Conservation (phyloP, 805 yeast genomes). For the Pichia eremophila region DNA sequence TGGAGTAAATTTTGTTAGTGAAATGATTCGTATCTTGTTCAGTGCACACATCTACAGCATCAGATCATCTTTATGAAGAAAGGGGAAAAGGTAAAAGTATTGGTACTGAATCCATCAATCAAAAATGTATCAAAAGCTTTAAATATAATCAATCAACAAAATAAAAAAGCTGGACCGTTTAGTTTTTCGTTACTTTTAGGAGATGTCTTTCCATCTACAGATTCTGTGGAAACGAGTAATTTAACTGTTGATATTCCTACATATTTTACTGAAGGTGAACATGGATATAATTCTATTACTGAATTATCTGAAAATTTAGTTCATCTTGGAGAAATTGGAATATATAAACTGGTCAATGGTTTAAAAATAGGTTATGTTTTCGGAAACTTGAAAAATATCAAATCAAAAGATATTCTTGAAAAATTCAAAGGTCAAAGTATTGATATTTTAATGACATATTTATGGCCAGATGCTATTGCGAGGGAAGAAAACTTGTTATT, state of each 20-base stretch:
- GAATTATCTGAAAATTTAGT: constrained; percentile 20
- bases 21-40: too few relatives aligned
- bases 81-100: constrained; percentile 8
- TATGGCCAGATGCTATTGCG: constrained; percentile 53
- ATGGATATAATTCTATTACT: constrained; percentile 2
- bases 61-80: neutral
- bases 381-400: constrained; percentile 25
- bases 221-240: constrained; percentile 1
- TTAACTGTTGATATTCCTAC: constrained; percentile 8
- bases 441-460: constrained; percentile 50
- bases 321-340: constrained; percentile 27
- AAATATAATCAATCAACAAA: constrained; percentile 37
- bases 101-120: constrained; percentile 39
- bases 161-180: constrained; percentile 59
- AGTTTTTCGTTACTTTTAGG: constrained; percentile 47
- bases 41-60: too few relatives aligned
- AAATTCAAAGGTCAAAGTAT: constrained; percentile 17
- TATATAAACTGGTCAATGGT: constrained; percentile 34
- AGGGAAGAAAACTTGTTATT: constrained; percentile 32
- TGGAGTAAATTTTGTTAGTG: too few relatives aligned
- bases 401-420: constrained; percentile 8
- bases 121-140: constrained; percentile 34
- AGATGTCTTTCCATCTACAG: constrained; percentile 25
- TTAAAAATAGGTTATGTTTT: constrained; percentile 38
- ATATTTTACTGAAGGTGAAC: constrained; percentile 20